A percentile compares a stretch with the other conserved stretches of the same genome.
These are phyloP conservation scores for Ballota nigra DNA, from an alignment of 257 asterid genomes.

Conservation along the genomic window DNA sequence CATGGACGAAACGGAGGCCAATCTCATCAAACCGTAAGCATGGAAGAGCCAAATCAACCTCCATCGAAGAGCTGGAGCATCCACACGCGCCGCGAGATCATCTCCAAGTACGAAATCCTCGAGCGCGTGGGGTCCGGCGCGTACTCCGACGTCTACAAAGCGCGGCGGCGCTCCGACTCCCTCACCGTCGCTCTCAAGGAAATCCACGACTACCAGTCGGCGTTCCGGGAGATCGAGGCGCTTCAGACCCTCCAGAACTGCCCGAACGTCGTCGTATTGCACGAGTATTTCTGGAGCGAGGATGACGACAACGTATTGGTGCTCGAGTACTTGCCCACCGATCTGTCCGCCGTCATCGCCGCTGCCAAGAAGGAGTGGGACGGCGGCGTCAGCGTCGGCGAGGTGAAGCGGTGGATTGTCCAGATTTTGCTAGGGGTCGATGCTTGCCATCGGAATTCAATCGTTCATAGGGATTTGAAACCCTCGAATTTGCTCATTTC, in stretches of 20 bases:
- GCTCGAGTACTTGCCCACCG: slow-evolving; percentile 82
- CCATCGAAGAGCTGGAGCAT: slow-evolving; percentile 95
- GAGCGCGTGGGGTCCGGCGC: slow-evolving; percentile 94
- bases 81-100: slow-evolving; percentile 80
- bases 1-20: background rate
- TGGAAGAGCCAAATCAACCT: slow-evolving; percentile 33
- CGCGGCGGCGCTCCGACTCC: slow-evolving; percentile 71
- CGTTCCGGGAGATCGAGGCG: slow-evolving; percentile 81
- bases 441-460: slow-evolving; percentile 74
- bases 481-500: slow-evolving; percentile 90
- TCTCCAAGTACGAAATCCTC: slow-evolving; percentile 60
- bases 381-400: slow-evolving; percentile 58
- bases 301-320: slow-evolving; percentile 92
- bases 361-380: slow-evolving; percentile 67
- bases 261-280: slow-evolving; percentile 67
- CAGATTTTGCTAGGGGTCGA: slow-evolving; percentile 78
- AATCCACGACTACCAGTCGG: slow-evolving; percentile 87
- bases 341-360: slow-evolving; percentile 60
- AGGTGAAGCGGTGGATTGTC: slow-evolving; percentile 81
- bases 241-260: slow-evolving; percentile 62
- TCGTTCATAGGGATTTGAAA: slow-evolving; percentile 90
- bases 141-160: slow-evolving; percentile 91
- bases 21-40: background rate
- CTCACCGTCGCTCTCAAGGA: slow-evolving; percentile 80
- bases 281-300: slow-evolving; percentile 88